These are phyloP conservation scores for Dissophora ornata DNA, from an alignment of 192 early-diverging fungal genomes.

Conservation along the genomic window DNA sequence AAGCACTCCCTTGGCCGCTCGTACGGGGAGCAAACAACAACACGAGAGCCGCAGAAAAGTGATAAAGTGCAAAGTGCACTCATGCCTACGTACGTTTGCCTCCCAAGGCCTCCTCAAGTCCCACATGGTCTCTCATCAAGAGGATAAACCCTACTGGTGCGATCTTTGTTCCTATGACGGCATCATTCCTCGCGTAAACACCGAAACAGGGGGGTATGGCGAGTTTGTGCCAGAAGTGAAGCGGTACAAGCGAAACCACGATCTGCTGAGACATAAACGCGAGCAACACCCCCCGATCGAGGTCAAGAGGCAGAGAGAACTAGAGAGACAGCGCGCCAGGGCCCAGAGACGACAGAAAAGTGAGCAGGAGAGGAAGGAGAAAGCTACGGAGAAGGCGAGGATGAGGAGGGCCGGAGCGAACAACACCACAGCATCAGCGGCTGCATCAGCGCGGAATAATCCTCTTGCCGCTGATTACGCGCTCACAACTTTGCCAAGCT, in stretches of 20 bases:
- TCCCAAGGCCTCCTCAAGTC: constrained; percentile 22
- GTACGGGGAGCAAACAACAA: too few relatives aligned
- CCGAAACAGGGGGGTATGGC: background rate
- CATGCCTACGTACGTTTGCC: too few relatives aligned
- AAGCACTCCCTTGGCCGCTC: too few relatives aligned
- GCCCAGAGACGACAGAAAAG: background rate
- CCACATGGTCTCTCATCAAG: constrained; percentile 34
- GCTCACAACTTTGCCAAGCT: too few relatives aligned
- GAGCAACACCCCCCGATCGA: constrained; percentile 40
- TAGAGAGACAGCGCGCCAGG: background rate
- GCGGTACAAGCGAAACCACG: constrained; percentile 46
- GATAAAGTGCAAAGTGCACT: too few relatives aligned
- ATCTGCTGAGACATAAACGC: constrained; percentile 39
- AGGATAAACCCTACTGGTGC: constrained; percentile 37
- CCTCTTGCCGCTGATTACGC: too few relatives aligned
- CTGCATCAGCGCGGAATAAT: too few relatives aligned
- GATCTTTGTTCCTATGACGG: constrained; percentile 33
- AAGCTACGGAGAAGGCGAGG: background rate
- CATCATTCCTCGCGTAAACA: background rate
- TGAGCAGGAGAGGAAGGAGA: background rate
- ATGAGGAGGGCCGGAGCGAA: too few relatives aligned
- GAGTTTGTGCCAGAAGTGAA: constrained; percentile 12
- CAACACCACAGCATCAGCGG: too few relatives aligned
- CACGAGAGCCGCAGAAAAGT: too few relatives aligned
- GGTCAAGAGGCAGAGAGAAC: constrained; percentile 19